Evolutionary conservation across 768 basidiomycete species (phyloP).

Genomic region (Tulasnella sp.): DNA sequence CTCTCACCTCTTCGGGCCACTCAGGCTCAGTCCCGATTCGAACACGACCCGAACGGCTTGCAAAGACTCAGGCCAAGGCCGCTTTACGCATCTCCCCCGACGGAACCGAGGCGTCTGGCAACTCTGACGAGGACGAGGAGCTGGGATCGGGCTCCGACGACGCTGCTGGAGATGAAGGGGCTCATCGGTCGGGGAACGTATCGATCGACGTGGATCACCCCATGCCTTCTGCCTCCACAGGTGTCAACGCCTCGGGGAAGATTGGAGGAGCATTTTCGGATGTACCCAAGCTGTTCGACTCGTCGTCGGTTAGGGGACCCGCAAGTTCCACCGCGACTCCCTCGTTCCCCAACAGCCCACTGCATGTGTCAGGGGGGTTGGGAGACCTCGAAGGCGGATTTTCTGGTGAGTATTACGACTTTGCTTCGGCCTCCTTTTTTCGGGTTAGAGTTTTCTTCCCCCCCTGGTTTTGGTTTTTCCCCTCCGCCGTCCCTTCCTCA

Average conservation of each 20-base stretch:
- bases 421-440: not conserved
- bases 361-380: not conserved
- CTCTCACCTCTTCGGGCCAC: not conserved
- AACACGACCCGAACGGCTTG: conserved; percentile 14
- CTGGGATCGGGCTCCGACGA: conserved; percentile 20
- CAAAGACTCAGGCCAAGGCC: conserved; percentile 27
- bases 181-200: not conserved
- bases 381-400: conserved; percentile 15
- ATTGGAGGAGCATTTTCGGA: not conserved
- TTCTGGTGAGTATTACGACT: conserved; percentile 9
- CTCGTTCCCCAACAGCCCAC: conserved; percentile 12
- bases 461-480: not conserved
- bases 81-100: not conserved
- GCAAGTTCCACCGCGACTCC: conserved; percentile 23
- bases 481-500: not conserved
- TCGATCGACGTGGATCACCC: conserved; percentile 1
- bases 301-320: not conserved
- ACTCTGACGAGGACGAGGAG: not conserved
- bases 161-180: not conserved
- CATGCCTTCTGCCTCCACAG: not conserved
- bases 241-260: not conserved
- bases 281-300: conserved; percentile 9
- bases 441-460: not conserved
- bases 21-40: conserved; percentile 7
- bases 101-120: conserved; percentile 5